Evolutionary conservation across 768 basidiomycete genomes (phyloP).

Genomic region (Podaxis sp.): DNA sequence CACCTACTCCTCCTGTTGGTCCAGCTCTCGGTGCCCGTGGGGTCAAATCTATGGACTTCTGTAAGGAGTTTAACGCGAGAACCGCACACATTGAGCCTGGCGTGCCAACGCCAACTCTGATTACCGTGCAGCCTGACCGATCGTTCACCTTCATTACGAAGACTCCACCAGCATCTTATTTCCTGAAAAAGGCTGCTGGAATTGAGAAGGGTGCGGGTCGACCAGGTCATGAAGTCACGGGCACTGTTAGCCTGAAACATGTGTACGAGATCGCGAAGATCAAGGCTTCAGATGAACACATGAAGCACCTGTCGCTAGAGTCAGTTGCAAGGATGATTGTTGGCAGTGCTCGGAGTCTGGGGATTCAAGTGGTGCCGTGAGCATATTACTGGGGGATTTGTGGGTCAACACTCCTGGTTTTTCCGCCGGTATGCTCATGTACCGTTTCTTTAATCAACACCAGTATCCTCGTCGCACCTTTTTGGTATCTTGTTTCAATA

Average conservation of each 20-base stretch:
- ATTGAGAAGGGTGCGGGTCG: constrained; percentile 88
- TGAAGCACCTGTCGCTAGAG: constrained; percentile 85
- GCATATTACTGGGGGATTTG: constrained; percentile 14
- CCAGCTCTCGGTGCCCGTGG: constrained; percentile 97
- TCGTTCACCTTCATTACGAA: constrained; percentile 92
- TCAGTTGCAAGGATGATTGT: constrained; percentile 85
- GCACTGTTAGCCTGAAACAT: constrained; percentile 92
- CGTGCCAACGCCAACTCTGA: constrained; percentile 87
- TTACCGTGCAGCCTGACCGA: constrained; percentile 92
- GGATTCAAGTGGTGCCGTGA: constrained; percentile 88
- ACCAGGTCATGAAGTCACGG: constrained; percentile 74
- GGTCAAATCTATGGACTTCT: constrained; percentile 99
- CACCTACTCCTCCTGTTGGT: constrained; percentile 94
- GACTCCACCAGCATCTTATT: constrained; percentile 86
- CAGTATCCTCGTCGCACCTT: background rate
- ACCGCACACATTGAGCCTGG: constrained; percentile 86
- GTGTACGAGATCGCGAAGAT: constrained; percentile 99
- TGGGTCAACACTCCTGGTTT: constrained; percentile 8
- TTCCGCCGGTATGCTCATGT: constrained; percentile 12
- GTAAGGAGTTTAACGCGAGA: constrained; percentile 99
- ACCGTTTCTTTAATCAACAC: constrained; percentile 2
- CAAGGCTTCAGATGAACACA: constrained; percentile 86
- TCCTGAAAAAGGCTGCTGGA: constrained; percentile 87
- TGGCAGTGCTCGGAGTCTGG: constrained; percentile 86
- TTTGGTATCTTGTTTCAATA: background rate